A percentile compares a stretch with the other conserved stretches of the same genome.
These are phyloP conservation scores for Dioszegia hungarica DNA, from an alignment of 768 basidiomycete species.

Conservation along the genomic window DNA sequence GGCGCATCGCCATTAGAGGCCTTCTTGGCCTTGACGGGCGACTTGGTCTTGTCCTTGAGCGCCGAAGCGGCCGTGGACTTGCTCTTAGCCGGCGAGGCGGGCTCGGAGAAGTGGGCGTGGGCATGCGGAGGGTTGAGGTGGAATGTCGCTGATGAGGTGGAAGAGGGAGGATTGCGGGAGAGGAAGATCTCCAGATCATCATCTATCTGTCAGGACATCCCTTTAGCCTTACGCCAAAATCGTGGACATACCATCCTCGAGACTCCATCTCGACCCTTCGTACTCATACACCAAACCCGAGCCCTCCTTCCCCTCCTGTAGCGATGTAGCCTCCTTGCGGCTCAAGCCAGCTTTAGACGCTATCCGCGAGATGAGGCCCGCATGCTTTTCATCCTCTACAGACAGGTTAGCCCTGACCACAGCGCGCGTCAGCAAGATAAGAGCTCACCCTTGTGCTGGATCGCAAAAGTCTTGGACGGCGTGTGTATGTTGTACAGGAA, in stretches of 20 bases:
- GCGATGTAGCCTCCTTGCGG: neutral
- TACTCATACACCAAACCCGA: conserved; percentile 76
- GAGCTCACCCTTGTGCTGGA: conserved; percentile 37
- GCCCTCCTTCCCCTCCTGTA: conserved; percentile 28
- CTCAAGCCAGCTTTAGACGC: conserved; percentile 19
- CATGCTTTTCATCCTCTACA: conserved; percentile 19
- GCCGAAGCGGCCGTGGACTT: conserved; percentile 61
- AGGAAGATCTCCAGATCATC: conserved; percentile 83
- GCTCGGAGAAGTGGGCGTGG: conserved; percentile 51
- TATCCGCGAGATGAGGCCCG: conserved; percentile 22
- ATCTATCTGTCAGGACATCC: conserved; percentile 52
- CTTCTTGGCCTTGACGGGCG: conserved; percentile 37
- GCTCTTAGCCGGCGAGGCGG: conserved; percentile 22
- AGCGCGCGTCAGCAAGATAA: neutral
- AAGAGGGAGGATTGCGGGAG: conserved; percentile 57
- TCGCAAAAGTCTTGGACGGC: conserved; percentile 41
- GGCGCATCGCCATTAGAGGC: neutral
- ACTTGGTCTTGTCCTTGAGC: conserved; percentile 51
- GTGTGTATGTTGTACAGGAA: conserved; percentile 43
- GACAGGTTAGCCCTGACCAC: neutral
- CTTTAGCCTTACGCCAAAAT: neutral
- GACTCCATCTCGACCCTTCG: conserved; percentile 70
- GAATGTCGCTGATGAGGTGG: conserved; percentile 46
- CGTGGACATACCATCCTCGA: conserved; percentile 70
- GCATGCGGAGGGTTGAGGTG: conserved; percentile 46